Evolutionary conservation across 768 basidiomycete species (phyloP).

Genomic region (Trichaptum fuscoviolaceum): DNA sequence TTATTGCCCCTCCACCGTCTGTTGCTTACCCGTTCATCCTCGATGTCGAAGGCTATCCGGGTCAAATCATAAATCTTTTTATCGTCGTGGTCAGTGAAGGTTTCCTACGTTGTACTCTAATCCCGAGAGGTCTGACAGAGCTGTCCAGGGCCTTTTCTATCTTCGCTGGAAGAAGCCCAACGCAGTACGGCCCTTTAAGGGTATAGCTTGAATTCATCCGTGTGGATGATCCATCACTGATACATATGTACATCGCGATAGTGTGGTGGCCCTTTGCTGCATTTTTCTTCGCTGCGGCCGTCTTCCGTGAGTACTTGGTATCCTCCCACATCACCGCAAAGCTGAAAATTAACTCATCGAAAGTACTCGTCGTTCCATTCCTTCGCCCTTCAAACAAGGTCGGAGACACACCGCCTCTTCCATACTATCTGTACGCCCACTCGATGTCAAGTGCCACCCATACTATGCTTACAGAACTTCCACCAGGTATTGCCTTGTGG

Average conservation of each 20-base stretch:
- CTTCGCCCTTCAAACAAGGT: slow-evolving; percentile 46
- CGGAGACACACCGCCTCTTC: slow-evolving; percentile 56
- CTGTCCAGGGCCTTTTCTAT: slow-evolving; percentile 46
- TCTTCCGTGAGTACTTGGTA: slow-evolving; percentile 38
- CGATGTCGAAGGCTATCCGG: slow-evolving; percentile 48
- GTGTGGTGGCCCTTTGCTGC: slow-evolving; percentile 53
- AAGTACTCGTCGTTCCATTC: slow-evolving; percentile 55
- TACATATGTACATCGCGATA: slow-evolving; percentile 27
- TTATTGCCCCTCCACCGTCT: slow-evolving; percentile 45
- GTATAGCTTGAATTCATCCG: slow-evolving; percentile 16
- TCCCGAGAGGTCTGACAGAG: not conserved
- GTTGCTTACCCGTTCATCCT: slow-evolving; percentile 60
- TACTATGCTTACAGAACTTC: no score
- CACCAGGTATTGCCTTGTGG: slow-evolving; percentile 46
- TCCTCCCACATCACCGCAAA: rapidly evolving
- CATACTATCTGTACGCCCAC: slow-evolving; percentile 44
- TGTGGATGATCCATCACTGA: not conserved
- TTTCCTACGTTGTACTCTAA: not conserved
- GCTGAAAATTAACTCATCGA: not conserved
- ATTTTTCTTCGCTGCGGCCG: slow-evolving; percentile 47
- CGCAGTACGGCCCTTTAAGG: slow-evolving; percentile 47
- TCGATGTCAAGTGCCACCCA: not conserved
- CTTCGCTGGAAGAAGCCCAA: slow-evolving; percentile 47
- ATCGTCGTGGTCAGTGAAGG: slow-evolving; percentile 42
- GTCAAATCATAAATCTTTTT: slow-evolving; percentile 52